phyloP scores from a whole-genome alignment of 2,329 filamentous ascomycete species.

The Tolypocladium inflatum region DNA sequence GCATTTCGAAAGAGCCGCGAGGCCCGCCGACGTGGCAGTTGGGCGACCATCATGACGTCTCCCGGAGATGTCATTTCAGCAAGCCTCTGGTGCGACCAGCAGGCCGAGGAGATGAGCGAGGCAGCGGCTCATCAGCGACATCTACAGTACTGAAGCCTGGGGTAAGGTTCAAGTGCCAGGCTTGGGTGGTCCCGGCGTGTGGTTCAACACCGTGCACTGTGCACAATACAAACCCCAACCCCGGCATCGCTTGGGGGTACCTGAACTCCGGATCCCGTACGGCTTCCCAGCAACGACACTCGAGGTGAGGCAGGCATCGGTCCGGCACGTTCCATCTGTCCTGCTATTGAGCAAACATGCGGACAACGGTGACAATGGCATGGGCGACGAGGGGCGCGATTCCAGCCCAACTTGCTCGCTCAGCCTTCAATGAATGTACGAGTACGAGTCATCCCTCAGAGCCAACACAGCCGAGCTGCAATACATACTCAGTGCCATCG shows the following conservation, averaged over 20 bases:
- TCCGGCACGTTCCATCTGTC: not conserved
- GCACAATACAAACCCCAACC: not conserved
- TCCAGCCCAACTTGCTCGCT: not conserved
- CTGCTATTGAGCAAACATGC: not conserved
- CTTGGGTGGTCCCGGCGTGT: not conserved
- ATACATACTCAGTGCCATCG: not conserved
- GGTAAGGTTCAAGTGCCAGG: not conserved
- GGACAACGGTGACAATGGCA: not conserved
- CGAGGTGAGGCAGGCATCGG: not conserved
- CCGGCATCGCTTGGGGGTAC: not conserved
- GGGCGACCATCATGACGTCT: not conserved
- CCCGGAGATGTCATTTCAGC: not conserved
- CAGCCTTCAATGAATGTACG: not conserved
- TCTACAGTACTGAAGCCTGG: not conserved
- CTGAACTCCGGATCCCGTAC: not conserved
- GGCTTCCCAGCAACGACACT: not conserved
- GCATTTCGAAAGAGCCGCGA: not conserved
- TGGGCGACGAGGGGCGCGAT: not conserved
- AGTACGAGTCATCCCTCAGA: not conserved
- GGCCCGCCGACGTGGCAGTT: not conserved
- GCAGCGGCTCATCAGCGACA: not conserved
- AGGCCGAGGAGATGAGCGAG: not conserved
- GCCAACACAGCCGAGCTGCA: not conserved
- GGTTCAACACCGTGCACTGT: not conserved
- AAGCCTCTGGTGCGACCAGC: not conserved